Base-by-base conservation (phyloP, 116 monocot genomes). In the Phalaenopsis hybrid region DNA sequence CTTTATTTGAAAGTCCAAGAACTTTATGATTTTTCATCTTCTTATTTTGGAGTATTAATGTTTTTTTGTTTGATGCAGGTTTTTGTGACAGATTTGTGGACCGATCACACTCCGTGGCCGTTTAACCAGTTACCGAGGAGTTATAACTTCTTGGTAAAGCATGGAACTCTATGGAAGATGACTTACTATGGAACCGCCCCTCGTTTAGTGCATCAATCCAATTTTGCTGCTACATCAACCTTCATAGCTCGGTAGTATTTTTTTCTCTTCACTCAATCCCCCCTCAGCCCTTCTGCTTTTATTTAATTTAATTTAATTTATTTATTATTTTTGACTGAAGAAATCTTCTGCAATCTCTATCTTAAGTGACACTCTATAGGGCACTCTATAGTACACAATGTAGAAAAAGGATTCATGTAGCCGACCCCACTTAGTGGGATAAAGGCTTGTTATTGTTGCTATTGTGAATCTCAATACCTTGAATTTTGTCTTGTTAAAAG, bases 21-120 rank as follows among this genome's bases (percentile, higher is more conserved):
- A 33, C 10, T 34, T 34, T 37, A 72, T 72, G 72, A 72, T 41
- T 13, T 37, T 37, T 72, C 33, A 45, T 20, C 21, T 75, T 58
- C 78, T 48, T 41, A 18, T 75, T 76, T 50, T 48, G 49, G 78
- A 58, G 20, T 57, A 16, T 84, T 76, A 55, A 1, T 74, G n/a
- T 33, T 49, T 9, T 37, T 65, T 57, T 78, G 45, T 72, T 88
- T 79, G 78, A 28, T 82, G 79, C 85, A 96, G 96, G 90, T 96
- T 23, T 93, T 92, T 86, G 90, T 99, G 52, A 99, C 95, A 25
- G 99, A 99, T 88, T 83, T 99, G 74, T 99, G 99, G 99, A 91
- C 95, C 5, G 95, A 99, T 58, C 99, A 99, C 80, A 99, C 99
- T 1, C 99, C 99, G 23, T 99, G 99, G 99, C 99, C 99, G 33